Evolutionary conservation across 1,139 yeast genomes (phyloP).

Genomic region (Debaryomyces psychrophilus): DNA sequence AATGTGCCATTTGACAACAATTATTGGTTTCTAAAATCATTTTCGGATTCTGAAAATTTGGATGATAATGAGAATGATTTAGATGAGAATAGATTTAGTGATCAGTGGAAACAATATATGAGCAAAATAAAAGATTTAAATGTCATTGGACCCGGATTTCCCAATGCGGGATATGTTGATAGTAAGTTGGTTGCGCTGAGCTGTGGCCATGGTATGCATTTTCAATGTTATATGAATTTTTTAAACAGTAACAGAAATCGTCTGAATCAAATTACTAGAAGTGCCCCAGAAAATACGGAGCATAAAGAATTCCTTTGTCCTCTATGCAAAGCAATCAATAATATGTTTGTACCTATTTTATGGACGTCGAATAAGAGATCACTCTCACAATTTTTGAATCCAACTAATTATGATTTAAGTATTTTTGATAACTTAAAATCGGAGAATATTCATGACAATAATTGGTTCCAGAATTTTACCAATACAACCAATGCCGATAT

Average conservation of each 20-base stretch:
- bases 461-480: conserved; percentile 34
- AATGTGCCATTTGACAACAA: conserved; percentile 63
- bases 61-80: conserved; percentile 42
- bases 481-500: conserved; percentile 27
- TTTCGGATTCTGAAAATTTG: conserved; percentile 55
- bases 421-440: conserved; percentile 22
- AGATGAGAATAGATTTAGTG: conserved; percentile 22
- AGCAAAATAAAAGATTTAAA: conserved; percentile 35
- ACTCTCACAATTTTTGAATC: conserved; percentile 16
- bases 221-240: conserved; percentile 70
- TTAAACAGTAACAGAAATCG: conserved; percentile 55
- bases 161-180: conserved; percentile 41
- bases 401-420: conserved; percentile 8
- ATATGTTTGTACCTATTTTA: conserved; percentile 76
- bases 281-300: conserved; percentile 74
- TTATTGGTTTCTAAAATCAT: conserved; percentile 69
- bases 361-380: conserved; percentile 47
- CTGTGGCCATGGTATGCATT: conserved; percentile 96
- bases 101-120: conserved; percentile 44
- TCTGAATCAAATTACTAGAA: conserved; percentile 76
- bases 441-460: conserved; percentile 22
- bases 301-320: conserved; percentile 86
- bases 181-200: conserved; percentile 66
- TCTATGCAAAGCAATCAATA: conserved; percentile 83
- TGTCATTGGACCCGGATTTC: conserved; percentile 76